A percentile compares a stretch with the other conserved stretches of the same genome.
Evolutionary conservation across 148 eudicot species (phyloP).

Genomic region (Vaccinium macrocarpon): DNA sequence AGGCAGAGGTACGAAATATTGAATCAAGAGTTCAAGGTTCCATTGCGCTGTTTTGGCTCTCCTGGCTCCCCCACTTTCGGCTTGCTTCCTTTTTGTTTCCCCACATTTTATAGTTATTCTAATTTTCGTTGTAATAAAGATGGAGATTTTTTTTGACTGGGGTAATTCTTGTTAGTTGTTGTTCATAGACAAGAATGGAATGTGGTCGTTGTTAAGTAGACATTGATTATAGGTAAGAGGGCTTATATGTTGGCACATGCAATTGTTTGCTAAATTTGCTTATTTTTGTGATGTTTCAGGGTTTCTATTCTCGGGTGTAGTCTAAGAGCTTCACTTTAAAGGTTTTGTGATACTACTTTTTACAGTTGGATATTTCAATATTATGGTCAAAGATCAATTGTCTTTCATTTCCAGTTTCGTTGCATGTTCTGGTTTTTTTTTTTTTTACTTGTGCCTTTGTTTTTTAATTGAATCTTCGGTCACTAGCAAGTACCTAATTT

Average conservation of each 20-base stretch:
- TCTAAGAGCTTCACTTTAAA: background rate
- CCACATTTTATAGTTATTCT: slow-evolving; percentile 16
- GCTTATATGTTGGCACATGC: slow-evolving; percentile 15
- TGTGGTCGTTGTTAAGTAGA: slow-evolving; percentile 22
- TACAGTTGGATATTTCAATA: background rate
- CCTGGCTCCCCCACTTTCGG: slow-evolving; percentile 15
- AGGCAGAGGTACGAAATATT: slow-evolving; percentile 24
- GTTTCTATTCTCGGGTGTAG: background rate
- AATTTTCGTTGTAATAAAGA: slow-evolving; percentile 39
- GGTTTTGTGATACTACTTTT: background rate
- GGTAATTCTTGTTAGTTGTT: slow-evolving; percentile 36
- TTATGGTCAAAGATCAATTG: background rate
- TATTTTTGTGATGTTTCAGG: background rate
- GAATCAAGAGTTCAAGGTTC: slow-evolving; percentile 20
- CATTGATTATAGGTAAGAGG: slow-evolving; percentile 22
- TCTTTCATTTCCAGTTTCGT: background rate
- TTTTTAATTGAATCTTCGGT: background rate
- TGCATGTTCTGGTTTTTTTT: background rate
- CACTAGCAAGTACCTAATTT: background rate
- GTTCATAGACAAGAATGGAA: slow-evolving; percentile 33
- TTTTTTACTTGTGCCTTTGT: background rate
- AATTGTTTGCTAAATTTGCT: slow-evolving; percentile 7
- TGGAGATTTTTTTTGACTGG: slow-evolving; percentile 30
- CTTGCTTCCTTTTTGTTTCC: background rate
- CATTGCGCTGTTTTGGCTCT: slow-evolving; percentile 19